Conservation (phyloP, 208 protist genomes). For the Wallacemonas collosoma region DNA sequence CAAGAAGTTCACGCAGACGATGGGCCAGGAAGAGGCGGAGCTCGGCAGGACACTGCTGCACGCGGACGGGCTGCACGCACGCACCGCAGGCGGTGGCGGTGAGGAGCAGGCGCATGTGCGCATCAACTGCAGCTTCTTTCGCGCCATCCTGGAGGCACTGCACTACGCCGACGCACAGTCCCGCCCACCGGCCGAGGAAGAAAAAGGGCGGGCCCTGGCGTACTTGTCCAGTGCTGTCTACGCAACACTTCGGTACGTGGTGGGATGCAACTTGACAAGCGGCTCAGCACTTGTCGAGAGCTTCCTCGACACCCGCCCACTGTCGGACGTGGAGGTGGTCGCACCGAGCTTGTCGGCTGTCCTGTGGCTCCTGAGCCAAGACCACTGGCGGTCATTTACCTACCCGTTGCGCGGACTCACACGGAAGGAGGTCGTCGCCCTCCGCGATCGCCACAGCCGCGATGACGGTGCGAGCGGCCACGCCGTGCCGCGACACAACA, state of each 20-base stretch:
- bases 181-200: conserved; percentile 67
- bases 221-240: conserved; percentile 74
- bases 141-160: conserved; percentile 56
- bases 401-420: conserved; percentile 57
- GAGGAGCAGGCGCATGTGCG: conserved; percentile 31
- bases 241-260: conserved; percentile 72
- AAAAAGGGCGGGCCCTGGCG: conserved; percentile 52
- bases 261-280: conserved; percentile 70
- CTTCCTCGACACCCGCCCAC: conserved; percentile 69
- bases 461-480: conserved; percentile 9
- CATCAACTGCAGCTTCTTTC: conserved; percentile 69
- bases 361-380: conserved; percentile 66
- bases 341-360: conserved; percentile 74
- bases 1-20: conserved; percentile 66
- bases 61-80: background rate
- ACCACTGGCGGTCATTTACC: conserved; percentile 35
- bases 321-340: conserved; percentile 36
- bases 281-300: conserved; percentile 38
- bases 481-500: background rate
- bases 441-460: conserved; percentile 24
- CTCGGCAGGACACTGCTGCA: conserved; percentile 39
- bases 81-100: background rate
- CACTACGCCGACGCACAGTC: conserved; percentile 84
- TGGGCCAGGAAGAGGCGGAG: conserved; percentile 37
- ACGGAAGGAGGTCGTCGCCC: conserved; percentile 39